Conservation (phyloP, 139 green algal species). For the Mesostigma viride region DNA sequence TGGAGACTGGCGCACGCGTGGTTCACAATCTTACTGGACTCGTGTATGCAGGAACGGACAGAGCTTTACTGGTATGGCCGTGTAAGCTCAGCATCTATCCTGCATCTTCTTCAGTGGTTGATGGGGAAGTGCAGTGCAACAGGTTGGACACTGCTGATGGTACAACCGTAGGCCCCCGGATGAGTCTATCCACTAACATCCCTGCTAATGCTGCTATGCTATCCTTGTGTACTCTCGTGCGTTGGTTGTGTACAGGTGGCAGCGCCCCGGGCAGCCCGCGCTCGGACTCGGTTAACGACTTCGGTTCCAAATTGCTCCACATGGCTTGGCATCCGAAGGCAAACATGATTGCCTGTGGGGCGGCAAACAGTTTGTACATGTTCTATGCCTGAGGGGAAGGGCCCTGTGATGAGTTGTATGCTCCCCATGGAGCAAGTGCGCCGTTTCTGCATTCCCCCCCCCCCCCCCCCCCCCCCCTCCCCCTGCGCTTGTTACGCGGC, state of each 20-base stretch:
- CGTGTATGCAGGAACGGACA: no score
- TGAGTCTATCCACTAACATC: background rate
- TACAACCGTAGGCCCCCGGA: background rate
- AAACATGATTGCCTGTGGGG: slow-evolving; percentile 79
- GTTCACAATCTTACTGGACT: background rate
- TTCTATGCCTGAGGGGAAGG: slow-evolving; percentile 43
- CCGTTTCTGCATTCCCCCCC: no score
- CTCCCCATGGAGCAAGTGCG: no score
- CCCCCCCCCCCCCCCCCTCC: no score
- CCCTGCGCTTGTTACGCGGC: no score
- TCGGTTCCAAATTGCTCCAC: slow-evolving; percentile 81
- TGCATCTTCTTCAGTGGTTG: no score
- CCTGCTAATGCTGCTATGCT: background rate
- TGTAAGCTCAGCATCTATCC: no score
- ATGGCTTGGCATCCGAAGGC: slow-evolving; percentile 86
- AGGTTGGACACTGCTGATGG: background rate
- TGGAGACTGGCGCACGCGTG: background rate
- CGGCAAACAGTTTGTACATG: slow-evolving; percentile 85
- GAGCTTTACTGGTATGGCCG: no score
- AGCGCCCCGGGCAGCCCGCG: background rate
- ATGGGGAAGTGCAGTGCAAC: no score
- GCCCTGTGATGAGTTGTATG: no score
- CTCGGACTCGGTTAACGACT: slow-evolving; percentile 43
- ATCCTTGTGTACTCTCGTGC: background rate
- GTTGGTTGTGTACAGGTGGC: background rate